These are phyloP conservation scores for Medicago ruthenica DNA, from an alignment of 306 rosid species.

Conservation along the genomic window DNA sequence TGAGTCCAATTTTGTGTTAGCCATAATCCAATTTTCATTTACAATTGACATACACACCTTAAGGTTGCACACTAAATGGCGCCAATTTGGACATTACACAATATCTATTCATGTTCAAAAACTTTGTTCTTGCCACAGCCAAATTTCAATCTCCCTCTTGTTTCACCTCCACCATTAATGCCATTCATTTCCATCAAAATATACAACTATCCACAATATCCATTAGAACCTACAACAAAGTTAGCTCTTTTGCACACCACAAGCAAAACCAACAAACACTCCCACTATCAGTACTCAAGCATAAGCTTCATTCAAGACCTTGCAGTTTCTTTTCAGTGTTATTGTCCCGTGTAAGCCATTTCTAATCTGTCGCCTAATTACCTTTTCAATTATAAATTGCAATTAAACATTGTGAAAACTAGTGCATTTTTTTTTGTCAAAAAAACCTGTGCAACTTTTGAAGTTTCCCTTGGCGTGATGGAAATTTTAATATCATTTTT, in stretches of 20 bases:
- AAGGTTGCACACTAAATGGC: not conserved
- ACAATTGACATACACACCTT: not conserved
- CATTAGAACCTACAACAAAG: not conserved
- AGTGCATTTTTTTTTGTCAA: no score
- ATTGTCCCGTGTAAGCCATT: not conserved
- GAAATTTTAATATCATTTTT: not conserved
- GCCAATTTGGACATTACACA: not conserved
- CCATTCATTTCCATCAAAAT: not conserved
- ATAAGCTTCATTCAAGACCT: not conserved
- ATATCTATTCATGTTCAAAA: not conserved
- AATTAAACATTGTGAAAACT: no score
- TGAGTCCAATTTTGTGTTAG: not conserved
- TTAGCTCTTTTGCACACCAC: not conserved
- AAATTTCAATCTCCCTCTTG: not conserved
- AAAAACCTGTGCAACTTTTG: not conserved
- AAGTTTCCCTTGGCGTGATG: slow-evolving; percentile 11
- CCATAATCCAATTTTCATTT: not conserved
- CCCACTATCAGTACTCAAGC: not conserved
- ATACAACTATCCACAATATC: not conserved
- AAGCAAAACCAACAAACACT: not conserved
- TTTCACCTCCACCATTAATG: not conserved
- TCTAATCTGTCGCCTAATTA: not conserved
- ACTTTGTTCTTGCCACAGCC: not conserved
- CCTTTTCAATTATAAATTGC: not conserved
- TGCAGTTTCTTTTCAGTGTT: not conserved